Base-by-base conservation (phyloP, 2,329 filamentous ascomycete species). In the Dendrostoma leiphaemia region DNA sequence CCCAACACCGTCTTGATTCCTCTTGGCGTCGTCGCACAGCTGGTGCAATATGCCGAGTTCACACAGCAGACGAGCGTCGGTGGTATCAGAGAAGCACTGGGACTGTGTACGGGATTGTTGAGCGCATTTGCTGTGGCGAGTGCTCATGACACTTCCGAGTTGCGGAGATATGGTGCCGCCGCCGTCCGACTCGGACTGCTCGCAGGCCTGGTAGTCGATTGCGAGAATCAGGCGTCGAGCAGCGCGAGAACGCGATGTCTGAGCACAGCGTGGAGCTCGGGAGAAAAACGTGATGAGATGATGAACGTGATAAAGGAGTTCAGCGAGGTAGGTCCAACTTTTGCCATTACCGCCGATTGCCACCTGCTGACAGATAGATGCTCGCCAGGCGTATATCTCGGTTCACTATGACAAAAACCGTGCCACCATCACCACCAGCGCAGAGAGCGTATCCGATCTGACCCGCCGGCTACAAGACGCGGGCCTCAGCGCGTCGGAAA, bases 141-240 rank as follows among this genome's bases (percentile, higher is more conserved):
- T 21, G 51, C 13, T 12, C 51, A 15, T n/a, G 32, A 12, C 24
- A 15, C 34, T 24, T 38, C 4, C 24, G 62, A 73, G 1, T 61
- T 77, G n/a, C 45, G 65, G 26, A 53, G 60, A 7, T 66, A 73
- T 55, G 72, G 69, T 0, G 65, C 70, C 3, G 64, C 61, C 0
- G 73, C 73, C 0, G 44, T 77, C 2, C 65, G 72, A 0, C 53
- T 78, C 2, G 72, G 63, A 0, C 64, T 73, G 63, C 59, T 72
- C 2, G 64, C 72, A 23, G 74, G 71, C 1, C 66, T 63, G 1
- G 28, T 73, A 3, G 68, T 73, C 0, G 74, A 73, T 57, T 63
- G 63, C 5, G 54, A 67, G 12, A 68, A 74, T n/a, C n/a, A n/a
- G n/a, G n/a, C n/a, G n/a, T n/a, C n/a, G n/a, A n/a, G 58, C 32